Percentiles rank a stretch among this genome's conserved stretches.
These are phyloP conservation scores for Podaxis sp. DNA, from an alignment of 768 basidiomycete species.

Conservation along the genomic window DNA sequence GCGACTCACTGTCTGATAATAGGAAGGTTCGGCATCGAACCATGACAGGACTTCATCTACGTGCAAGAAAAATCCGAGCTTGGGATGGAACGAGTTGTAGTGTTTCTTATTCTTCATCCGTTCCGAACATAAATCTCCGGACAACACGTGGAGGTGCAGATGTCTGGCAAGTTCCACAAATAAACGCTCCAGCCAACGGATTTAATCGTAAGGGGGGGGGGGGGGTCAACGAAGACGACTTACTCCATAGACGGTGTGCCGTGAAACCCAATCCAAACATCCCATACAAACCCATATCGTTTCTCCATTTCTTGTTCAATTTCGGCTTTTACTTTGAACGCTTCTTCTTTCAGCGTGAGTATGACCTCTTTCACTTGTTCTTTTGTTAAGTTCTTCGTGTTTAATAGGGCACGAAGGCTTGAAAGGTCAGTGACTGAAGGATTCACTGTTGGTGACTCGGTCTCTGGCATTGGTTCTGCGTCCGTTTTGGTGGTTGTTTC, in stretches of 20 bases:
- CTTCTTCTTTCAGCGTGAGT: constrained; percentile 52
- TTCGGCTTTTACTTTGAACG: constrained; percentile 51
- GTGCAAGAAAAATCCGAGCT: constrained; percentile 79
- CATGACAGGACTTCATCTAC: constrained; percentile 77
- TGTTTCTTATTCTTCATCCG: constrained; percentile 86
- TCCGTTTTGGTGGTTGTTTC: not conserved
- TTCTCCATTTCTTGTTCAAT: constrained; percentile 80
- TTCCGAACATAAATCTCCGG: constrained; percentile 70
- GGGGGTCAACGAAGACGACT: constrained; percentile 26
- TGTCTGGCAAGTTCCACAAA: constrained; percentile 45
- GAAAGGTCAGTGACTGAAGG: constrained; percentile 39
- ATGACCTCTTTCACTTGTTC: constrained; percentile 55
- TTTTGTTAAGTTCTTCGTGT: constrained; percentile 39
- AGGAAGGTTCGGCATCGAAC: constrained; percentile 68
- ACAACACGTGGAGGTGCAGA: constrained; percentile 83
- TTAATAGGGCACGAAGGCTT: constrained; percentile 57
- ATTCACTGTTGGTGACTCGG: constrained; percentile 5
- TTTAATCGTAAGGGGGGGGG: too few relatives aligned
- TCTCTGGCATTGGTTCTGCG: constrained; percentile 21
- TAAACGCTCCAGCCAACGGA: not conserved
- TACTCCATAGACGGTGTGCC: constrained; percentile 84
- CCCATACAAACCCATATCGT: constrained; percentile 75
- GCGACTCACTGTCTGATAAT: constrained; percentile 25
- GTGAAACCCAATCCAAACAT: constrained; percentile 82
- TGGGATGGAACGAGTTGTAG: constrained; percentile 89